Percentiles rank a stretch among this genome's conserved stretches.
These are phyloP conservation scores for Pyrenophora graminea DNA, from an alignment of 2,329 filamentous ascomycete species.

Conservation along the genomic window DNA sequence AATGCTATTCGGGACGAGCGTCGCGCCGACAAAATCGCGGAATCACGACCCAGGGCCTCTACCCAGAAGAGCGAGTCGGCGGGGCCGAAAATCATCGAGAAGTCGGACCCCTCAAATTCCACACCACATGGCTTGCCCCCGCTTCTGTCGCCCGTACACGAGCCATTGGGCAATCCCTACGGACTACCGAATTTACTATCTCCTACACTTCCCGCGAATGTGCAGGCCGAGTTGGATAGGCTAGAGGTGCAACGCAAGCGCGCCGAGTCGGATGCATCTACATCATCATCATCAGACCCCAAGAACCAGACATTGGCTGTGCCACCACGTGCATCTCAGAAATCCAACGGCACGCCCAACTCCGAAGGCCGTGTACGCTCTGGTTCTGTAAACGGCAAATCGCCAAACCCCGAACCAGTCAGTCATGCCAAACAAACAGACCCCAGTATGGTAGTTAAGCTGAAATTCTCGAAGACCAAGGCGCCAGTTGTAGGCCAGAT, in stretches of 20 bases:
- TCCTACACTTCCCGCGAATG: slow-evolving; percentile 60
- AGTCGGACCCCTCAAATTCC: slow-evolving; percentile 32
- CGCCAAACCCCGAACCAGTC: slow-evolving; percentile 23
- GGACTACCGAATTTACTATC: slow-evolving; percentile 60
- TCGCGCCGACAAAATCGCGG: slow-evolving; percentile 20
- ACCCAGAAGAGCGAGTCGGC: slow-evolving; percentile 47
- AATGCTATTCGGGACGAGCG: slow-evolving; percentile 22
- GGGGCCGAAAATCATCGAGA: slow-evolving; percentile 40
- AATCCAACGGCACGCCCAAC: slow-evolving; percentile 28
- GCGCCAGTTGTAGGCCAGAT: slow-evolving; percentile 51
- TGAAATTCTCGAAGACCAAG: slow-evolving; percentile 58
- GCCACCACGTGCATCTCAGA: slow-evolving; percentile 23
- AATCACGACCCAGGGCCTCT: slow-evolving; percentile 20
- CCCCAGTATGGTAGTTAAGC: slow-evolving; percentile 50
- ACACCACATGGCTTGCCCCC: slow-evolving; percentile 47
- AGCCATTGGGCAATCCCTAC: slow-evolving; percentile 47
- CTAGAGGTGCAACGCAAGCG: slow-evolving; percentile 45
- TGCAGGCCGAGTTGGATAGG: slow-evolving; percentile 58
- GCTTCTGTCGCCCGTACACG: slow-evolving; percentile 46
- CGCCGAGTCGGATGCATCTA: slow-evolving; percentile 42
- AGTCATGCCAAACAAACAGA: slow-evolving; percentile 16
- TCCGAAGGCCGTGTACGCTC: slow-evolving; percentile 30
- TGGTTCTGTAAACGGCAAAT: slow-evolving; percentile 33
- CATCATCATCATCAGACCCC: slow-evolving; percentile 40
- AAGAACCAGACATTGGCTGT: slow-evolving; percentile 34